These are phyloP conservation scores for Cladosporium sp. DNA, from an alignment of 2,329 filamentous ascomycete species.

Conservation along the genomic window DNA sequence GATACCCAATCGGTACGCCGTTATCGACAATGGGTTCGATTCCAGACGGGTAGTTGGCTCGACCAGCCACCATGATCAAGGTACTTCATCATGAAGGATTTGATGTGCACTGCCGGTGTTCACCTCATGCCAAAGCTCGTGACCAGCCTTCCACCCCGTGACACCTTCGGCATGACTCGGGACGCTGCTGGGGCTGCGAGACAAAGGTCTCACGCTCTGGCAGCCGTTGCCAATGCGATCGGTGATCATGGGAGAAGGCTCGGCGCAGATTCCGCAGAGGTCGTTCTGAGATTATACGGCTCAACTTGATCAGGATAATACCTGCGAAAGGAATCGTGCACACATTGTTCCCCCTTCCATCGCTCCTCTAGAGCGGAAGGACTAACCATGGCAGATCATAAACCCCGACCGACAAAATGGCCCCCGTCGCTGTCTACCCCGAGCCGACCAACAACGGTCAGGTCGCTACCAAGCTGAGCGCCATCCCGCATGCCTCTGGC, in stretches of 20 bases:
- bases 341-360: conserved; percentile 44
- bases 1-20: conserved; percentile 6
- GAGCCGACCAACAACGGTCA: conserved; percentile 34
- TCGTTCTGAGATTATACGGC: conserved; percentile 83
- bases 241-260: conserved; percentile 17
- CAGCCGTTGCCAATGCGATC: conserved; percentile 1
- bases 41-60: conserved; percentile 8
- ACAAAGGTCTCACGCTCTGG: conserved; percentile 3
- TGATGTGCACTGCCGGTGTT: conserved; percentile 13
- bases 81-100: conserved; percentile 9
- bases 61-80: conserved; percentile 10
- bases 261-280: conserved; percentile 11
- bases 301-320: conserved; percentile 97
- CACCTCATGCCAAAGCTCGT: conserved; percentile 7
- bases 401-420: conserved; percentile 55
- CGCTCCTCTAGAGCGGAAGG: conserved; percentile 26
- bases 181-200: conserved; percentile 1
- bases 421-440: conserved; percentile 64
- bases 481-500: conserved; percentile 31
- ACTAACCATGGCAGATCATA: conserved; percentile 33
- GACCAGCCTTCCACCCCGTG: conserved; percentile 6
- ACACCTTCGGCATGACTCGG: not conserved
- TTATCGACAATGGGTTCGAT: conserved; percentile 10
- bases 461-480: conserved; percentile 43
- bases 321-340: conserved; percentile 97